phyloP scores from a whole-genome alignment of 2,329 filamentous ascomycete genomes.

The Fusarium guadeloupense region DNA sequence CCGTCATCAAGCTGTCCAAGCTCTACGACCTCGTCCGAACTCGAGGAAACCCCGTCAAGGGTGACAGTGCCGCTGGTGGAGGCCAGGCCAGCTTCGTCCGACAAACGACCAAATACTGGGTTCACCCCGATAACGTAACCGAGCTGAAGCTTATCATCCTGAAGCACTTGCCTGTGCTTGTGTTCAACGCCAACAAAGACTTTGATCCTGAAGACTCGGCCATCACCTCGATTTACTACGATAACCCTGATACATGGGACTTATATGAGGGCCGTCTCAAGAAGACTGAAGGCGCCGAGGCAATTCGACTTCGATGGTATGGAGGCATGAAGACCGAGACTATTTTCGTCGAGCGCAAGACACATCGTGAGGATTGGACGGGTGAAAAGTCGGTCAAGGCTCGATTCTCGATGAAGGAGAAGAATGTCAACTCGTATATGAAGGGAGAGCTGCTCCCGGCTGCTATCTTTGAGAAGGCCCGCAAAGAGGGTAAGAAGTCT shows the following conservation, averaged over 20 bases:
- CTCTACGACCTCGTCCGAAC: conserved; percentile 96
- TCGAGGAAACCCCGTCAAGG: conserved; percentile 89
- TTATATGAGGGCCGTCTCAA: conserved; percentile 93
- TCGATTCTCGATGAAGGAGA: conserved; percentile 93
- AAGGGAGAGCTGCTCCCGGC: conserved; percentile 84
- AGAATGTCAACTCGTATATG: conserved; percentile 93
- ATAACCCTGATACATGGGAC: conserved; percentile 94
- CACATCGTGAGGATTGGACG: conserved; percentile 98
- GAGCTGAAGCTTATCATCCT: conserved; percentile 97
- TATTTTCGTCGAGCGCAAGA: conserved; percentile 97
- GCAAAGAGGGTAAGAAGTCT: conserved; percentile 93
- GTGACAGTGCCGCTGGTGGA: conserved; percentile 90
- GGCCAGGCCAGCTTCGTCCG: conserved; percentile 94
- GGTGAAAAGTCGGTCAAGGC: conserved; percentile 99
- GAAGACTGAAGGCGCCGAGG: conserved; percentile 97
- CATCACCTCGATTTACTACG: conserved; percentile 98
- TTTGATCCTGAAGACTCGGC: conserved; percentile 91
- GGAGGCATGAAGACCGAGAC: conserved; percentile 95
- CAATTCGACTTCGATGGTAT: conserved; percentile 96
- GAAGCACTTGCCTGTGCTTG: conserved; percentile 95
- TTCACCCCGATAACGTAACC: conserved; percentile 97
- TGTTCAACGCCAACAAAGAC: conserved; percentile 97
- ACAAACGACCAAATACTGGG: conserved; percentile 99
- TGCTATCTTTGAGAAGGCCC: conserved; percentile 94
- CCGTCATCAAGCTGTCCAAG: conserved; percentile 92